phyloP scores from a whole-genome alignment of 805 yeast species.

The Wickerhamiella cacticola region DNA sequence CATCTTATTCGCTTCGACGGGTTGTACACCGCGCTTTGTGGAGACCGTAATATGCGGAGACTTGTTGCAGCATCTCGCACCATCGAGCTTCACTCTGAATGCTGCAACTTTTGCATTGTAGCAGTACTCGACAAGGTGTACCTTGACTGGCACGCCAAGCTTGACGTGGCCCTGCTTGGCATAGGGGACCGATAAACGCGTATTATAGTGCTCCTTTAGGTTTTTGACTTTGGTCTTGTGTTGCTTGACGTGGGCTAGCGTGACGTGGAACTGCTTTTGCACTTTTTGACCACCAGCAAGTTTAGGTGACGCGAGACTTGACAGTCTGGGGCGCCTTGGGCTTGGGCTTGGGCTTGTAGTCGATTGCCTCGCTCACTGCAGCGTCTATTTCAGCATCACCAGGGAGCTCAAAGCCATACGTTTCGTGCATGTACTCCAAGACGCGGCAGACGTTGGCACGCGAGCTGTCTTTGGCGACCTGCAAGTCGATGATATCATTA shows the following conservation, averaged over 20 bases:
- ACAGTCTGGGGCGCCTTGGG: no score
- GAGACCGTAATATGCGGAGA: conserved; percentile 68
- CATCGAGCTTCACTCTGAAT: conserved; percentile 36
- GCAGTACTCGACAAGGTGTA: conserved; percentile 36
- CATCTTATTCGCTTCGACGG: conserved; percentile 42
- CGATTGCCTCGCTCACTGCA: conserved; percentile 44
- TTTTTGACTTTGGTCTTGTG: conserved; percentile 10
- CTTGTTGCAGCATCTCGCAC: conserved; percentile 32
- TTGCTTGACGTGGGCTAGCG: conserved; percentile 24
- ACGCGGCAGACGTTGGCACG: conserved; percentile 38
- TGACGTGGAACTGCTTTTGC: conserved; percentile 26
- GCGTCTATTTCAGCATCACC: conserved; percentile 26
- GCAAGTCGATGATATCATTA: conserved; percentile 51
- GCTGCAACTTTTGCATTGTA: conserved; percentile 46
- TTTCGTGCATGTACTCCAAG: conserved; percentile 30
- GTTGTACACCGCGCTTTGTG: conserved; percentile 36
- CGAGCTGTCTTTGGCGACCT: conserved; percentile 37
- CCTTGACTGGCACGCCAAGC: conserved; percentile 25
- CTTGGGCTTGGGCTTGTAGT: conserved; percentile 48
- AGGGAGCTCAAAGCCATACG: conserved; percentile 30
- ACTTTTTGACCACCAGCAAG: conserved; percentile 6
- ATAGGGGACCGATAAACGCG: conserved; percentile 16
- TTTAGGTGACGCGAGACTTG: conserved; percentile 27
- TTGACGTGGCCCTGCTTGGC: background rate
- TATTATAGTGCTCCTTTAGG: conserved; percentile 7